Evolutionary conservation across 495 filamentous ascomycete genomes (phyloP).

Genomic region (Xylaria scruposa): DNA sequence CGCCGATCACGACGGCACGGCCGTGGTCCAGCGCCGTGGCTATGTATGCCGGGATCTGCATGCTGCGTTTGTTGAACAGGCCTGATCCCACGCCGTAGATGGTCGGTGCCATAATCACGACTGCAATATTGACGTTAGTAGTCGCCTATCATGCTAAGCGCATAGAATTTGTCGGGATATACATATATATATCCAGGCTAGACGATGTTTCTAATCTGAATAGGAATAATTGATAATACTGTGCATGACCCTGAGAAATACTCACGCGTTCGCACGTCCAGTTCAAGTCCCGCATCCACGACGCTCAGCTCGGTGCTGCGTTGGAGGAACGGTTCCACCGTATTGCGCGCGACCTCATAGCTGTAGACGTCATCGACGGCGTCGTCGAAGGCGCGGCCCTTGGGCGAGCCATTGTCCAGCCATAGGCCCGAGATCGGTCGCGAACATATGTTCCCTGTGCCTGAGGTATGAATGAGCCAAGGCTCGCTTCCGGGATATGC

Average conservation of each 20-base stretch:
- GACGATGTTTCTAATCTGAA: background rate
- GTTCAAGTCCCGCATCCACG: conserved; percentile 45
- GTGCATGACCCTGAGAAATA: background rate
- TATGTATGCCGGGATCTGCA: conserved; percentile 48
- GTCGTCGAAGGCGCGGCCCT: conserved; percentile 50
- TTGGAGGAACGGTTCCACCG: conserved; percentile 46
- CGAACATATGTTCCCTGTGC: conserved; percentile 57
- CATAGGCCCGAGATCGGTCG: conserved; percentile 46
- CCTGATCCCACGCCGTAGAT: conserved; percentile 58
- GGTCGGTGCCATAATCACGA: conserved; percentile 55
- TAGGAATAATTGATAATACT: background rate
- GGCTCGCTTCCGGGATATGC: conserved; percentile 36
- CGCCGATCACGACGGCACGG: conserved; percentile 41
- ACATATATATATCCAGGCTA: no score
- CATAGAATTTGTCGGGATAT: background rate
- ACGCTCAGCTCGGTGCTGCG: conserved; percentile 56
- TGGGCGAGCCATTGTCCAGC: conserved; percentile 31
- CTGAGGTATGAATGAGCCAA: conserved; percentile 53
- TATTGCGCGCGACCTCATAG: conserved; percentile 47
- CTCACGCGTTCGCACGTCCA: conserved; percentile 48
- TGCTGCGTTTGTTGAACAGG: conserved; percentile 47
- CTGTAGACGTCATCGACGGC: conserved; percentile 49
- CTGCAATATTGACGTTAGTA: background rate
- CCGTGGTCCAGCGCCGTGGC: conserved; percentile 39
- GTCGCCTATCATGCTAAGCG: background rate